Base-by-base conservation (phyloP, 2,329 filamentous ascomycete species). In the Westerdykella aurantiaca region DNA sequence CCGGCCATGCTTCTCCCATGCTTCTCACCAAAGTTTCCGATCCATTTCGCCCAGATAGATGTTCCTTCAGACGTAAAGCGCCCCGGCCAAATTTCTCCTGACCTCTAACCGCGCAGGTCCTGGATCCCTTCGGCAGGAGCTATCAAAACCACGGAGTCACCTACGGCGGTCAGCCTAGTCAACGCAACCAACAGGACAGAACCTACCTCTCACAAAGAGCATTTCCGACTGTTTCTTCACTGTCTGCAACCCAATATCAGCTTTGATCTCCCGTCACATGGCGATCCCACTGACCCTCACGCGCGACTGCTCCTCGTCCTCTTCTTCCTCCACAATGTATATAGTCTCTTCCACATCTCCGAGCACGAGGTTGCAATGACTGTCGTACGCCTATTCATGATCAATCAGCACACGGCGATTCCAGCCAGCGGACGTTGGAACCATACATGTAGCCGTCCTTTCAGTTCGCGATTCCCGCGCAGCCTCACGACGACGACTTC, bases 291-390 rank as follows among this genome's bases (percentile, higher is more conserved):
- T 39, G n/a, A 48, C 51, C 43, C 58, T 50, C 40, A 64, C 59
- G 39, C 56, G 53, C 23, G 59, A 55, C 50, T 79, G 84, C 45
- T 86, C 83, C 17, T 88, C 85, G 13, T 85, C 81, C 34, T 94
- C 88, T 12, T 89, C 86, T 47, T 95, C 90, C 47, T 95, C 90
- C 4, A 95, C 83, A 29, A 91, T 77, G 66, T 95, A 98, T 55
- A 98, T 89, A 6, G 91, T 97, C 75, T 98, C 93, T 64, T 96
- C 89, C 4, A 97, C 93, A 54, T 98, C 93, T 43, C 93, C 91
- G 5, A 98, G 78, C 5, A 98, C 88, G 37, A 98, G 72, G 64
- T 98, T 98, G 78, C 94, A 98, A 69, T 98, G 93, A 62, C 88
- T 95, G 66, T 98, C 93, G 67, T 98, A 98, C 44, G 93, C 93